Conservation (phyloP, 2,329 filamentous ascomycete genomes). For the Talaromyces sp. region DNA sequence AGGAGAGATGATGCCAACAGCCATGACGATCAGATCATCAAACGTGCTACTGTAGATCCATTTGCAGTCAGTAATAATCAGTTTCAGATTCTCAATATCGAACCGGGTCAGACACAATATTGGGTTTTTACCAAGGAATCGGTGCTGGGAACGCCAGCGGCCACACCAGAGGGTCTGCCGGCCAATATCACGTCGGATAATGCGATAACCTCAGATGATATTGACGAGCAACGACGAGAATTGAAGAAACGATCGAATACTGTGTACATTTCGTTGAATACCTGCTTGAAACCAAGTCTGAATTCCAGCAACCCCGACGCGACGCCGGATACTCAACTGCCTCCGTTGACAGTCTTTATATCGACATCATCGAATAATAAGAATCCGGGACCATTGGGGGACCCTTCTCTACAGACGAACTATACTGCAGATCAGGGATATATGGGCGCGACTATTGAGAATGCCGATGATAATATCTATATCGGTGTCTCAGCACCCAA, state of each 20-base stretch:
- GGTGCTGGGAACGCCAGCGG: slow-evolving; percentile 44
- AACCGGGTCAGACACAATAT: slow-evolving; percentile 56
- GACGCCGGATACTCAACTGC: slow-evolving; percentile 41
- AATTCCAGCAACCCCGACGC: slow-evolving; percentile 42
- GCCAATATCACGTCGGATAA: slow-evolving; percentile 18
- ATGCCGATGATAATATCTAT: slow-evolving; percentile 62
- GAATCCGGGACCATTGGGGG: slow-evolving; percentile 58
- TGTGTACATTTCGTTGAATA: slow-evolving; percentile 80
- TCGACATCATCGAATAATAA: slow-evolving; percentile 62
- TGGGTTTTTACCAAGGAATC: slow-evolving; percentile 60
- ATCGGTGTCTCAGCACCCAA: slow-evolving; percentile 70
- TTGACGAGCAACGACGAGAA: slow-evolving; percentile 19
- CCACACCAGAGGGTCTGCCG: slow-evolving; percentile 30
- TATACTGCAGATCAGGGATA: slow-evolving; percentile 63
- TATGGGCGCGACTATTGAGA: slow-evolving; percentile 56
- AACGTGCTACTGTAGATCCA: slow-evolving; percentile 27
- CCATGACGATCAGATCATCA: not conserved
- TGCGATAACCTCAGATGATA: not conserved
- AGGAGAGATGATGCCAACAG: slow-evolving; percentile 46
- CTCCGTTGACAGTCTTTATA: slow-evolving; percentile 73
- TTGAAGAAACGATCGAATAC: slow-evolving; percentile 28
- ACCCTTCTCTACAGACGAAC: slow-evolving; percentile 37
- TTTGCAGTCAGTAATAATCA: slow-evolving; percentile 60
- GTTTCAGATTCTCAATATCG: slow-evolving; percentile 55
- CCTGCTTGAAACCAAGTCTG: slow-evolving; percentile 68